Conservation (phyloP, 2,329 filamentous ascomycete species). For the Phoma sp. region DNA sequence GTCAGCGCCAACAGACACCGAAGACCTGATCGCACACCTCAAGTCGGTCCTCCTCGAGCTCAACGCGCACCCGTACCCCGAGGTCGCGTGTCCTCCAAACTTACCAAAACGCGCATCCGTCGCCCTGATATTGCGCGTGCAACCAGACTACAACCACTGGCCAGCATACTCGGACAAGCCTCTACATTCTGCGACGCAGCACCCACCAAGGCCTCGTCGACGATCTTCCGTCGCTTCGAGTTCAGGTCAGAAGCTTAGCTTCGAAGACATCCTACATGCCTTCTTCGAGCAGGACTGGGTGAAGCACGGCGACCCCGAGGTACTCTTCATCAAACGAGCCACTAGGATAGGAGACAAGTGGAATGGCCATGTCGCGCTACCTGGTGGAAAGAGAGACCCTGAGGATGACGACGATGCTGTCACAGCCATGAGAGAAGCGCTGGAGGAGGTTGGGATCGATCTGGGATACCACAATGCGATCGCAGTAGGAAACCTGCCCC, state of each 20-base stretch:
- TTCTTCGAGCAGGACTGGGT: conserved; percentile 74
- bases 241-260: conserved; percentile 36
- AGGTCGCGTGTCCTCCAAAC: conserved; percentile 57
- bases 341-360: conserved; percentile 71
- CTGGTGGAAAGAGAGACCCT: conserved; percentile 71
- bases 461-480: conserved; percentile 58
- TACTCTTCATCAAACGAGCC: conserved; percentile 75
- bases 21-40: conserved; percentile 48
- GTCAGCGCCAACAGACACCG: conserved; percentile 9
- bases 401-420: conserved; percentile 69
- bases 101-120: conserved; percentile 70
- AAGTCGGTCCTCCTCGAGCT: conserved; percentile 54
- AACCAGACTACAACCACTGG: conserved; percentile 64
- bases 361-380: conserved; percentile 73
- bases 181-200: conserved; percentile 21
- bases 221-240: conserved; percentile 36
- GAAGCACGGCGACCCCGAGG: conserved; percentile 69
- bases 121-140: conserved; percentile 68
- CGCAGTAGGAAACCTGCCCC: conserved; percentile 68
- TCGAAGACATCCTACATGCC: conserved; percentile 56
- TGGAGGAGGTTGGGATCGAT: conserved; percentile 72
- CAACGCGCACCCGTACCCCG: conserved; percentile 56
- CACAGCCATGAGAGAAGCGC: conserved; percentile 69
- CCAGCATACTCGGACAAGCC: conserved; percentile 47
- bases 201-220: conserved; percentile 29